Conservation (phyloP, 2,329 filamentous ascomycete species). For the Penicillium sp. region DNA sequence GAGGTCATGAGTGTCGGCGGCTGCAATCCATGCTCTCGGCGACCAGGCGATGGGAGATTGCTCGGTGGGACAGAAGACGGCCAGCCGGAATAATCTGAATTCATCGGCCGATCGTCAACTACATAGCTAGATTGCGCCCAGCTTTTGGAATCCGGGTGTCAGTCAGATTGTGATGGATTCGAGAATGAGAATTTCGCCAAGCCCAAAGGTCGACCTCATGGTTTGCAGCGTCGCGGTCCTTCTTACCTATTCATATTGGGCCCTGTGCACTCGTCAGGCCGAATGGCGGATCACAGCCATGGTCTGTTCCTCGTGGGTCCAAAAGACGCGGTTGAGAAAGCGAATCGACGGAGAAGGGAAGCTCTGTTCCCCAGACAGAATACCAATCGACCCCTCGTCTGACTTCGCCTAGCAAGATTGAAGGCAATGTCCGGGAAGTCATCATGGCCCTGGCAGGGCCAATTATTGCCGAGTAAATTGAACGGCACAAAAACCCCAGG, state of each 20-base stretch:
- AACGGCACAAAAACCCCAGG: conserved; percentile 16
- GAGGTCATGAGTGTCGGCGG: conserved; percentile 40
- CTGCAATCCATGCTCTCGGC: conserved; percentile 39
- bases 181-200: no score
- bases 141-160: conserved; percentile 16
- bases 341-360: conserved; percentile 10
- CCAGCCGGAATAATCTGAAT: conserved; percentile 27
- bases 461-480: conserved; percentile 14
- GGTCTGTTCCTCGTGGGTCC: conserved; percentile 15
- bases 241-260: conserved; percentile 37
- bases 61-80: conserved; percentile 25
- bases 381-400: conserved; percentile 18
- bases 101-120: conserved; percentile 29
- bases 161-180: conserved; percentile 18
- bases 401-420: conserved; percentile 15
- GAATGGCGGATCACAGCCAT: conserved; percentile 26
- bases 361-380: conserved; percentile 14
- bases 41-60: conserved; percentile 33
- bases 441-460: conserved; percentile 12
- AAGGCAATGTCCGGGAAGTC: conserved; percentile 6
- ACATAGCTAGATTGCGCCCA: conserved; percentile 29
- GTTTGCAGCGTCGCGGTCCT: neutral
- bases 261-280: conserved; percentile 22
- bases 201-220: no score
- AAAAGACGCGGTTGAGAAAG: conserved; percentile 12